phyloP scores from a whole-genome alignment of 2,329 filamentous ascomycete species.

The Arthrobotrys conoides region DNA sequence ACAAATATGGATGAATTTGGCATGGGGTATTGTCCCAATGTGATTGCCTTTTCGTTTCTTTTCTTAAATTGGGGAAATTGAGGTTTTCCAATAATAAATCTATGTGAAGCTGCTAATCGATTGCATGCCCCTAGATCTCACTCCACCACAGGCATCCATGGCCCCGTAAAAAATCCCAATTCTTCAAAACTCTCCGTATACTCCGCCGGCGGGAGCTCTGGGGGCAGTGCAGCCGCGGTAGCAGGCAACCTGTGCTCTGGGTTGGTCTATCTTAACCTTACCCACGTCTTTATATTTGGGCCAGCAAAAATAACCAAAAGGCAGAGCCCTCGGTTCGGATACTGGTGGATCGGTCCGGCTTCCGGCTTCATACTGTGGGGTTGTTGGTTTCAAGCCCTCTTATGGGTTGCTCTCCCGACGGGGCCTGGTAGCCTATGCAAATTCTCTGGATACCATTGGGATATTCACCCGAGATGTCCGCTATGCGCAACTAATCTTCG shows the following conservation, averaged over 20 bases:
- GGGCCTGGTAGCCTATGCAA: conserved; percentile 91
- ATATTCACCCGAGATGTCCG: conserved; percentile 75
- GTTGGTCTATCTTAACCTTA: conserved; percentile 66
- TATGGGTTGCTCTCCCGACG: conserved; percentile 89
- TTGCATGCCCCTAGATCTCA: conserved; percentile 72
- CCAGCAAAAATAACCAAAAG: conserved; percentile 4
- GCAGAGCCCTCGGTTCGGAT: conserved; percentile 85
- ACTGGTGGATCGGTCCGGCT: conserved; percentile 90
- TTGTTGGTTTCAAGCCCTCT: conserved; percentile 89
- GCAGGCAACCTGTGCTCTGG: conserved; percentile 75
- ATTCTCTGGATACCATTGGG: conserved; percentile 91
- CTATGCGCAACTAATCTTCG: conserved; percentile 70
- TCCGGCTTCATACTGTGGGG: conserved; percentile 87
- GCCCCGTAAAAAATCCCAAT: conserved; percentile 74
- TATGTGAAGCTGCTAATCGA: not conserved
- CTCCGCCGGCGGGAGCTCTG: conserved; percentile 90
- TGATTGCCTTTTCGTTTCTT: not conserved
- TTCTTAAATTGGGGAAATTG: not conserved
- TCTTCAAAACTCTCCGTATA: conserved; percentile 65
- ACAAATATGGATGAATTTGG: conserved; percentile 97
- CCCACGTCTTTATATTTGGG: not conserved
- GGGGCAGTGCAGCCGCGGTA: conserved; percentile 91
- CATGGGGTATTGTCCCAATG: conserved; percentile 75
- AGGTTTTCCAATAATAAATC: not conserved
- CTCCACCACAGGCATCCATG: conserved; percentile 77